Conservation (phyloP, 768 basidiomycete genomes). For the Tricholoma hemisulphureum region DNA sequence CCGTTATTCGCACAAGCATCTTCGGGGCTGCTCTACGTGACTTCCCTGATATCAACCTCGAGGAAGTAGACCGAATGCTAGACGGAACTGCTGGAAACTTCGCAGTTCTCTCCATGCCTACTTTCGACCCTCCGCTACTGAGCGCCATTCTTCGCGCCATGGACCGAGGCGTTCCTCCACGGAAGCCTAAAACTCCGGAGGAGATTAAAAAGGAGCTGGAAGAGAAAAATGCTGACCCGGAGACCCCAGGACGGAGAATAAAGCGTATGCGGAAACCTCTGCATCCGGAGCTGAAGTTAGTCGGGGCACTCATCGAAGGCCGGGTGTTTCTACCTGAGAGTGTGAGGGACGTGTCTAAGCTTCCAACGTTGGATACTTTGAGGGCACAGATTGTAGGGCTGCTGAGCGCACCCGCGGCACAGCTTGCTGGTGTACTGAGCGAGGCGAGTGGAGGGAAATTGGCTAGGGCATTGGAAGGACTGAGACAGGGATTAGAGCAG, state of each 20-base stretch:
- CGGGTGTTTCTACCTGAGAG: conserved; percentile 59
- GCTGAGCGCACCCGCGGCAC: conserved; percentile 69
- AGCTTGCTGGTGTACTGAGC: conserved; percentile 68
- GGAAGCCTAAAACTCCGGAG: conserved; percentile 50
- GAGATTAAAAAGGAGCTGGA: conserved; percentile 48
- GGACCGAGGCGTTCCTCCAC: conserved; percentile 62
- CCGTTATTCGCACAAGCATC: conserved; percentile 72
- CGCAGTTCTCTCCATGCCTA: conserved; percentile 62
- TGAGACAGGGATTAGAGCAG: conserved; percentile 48
- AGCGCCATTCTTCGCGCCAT: conserved; percentile 64
- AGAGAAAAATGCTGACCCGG: conserved; percentile 61
- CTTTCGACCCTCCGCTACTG: conserved; percentile 72
- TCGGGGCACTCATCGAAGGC: conserved; percentile 81
- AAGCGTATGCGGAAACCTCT: conserved; percentile 55
- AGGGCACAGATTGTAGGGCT: conserved; percentile 84
- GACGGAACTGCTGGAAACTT: conserved; percentile 57
- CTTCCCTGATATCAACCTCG: conserved; percentile 47
- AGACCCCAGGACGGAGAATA: conserved; percentile 66
- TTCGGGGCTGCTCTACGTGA: conserved; percentile 77
- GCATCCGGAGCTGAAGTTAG: conserved; percentile 65
- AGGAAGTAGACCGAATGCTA: conserved; percentile 51
- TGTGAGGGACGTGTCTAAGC: conserved; percentile 61
- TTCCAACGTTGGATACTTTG: conserved; percentile 77
- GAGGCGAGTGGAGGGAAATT: conserved; percentile 68
- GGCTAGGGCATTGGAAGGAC: conserved; percentile 71